phyloP scores from a whole-genome alignment of 257 asterid species.

The Penstemon barbatus region DNA sequence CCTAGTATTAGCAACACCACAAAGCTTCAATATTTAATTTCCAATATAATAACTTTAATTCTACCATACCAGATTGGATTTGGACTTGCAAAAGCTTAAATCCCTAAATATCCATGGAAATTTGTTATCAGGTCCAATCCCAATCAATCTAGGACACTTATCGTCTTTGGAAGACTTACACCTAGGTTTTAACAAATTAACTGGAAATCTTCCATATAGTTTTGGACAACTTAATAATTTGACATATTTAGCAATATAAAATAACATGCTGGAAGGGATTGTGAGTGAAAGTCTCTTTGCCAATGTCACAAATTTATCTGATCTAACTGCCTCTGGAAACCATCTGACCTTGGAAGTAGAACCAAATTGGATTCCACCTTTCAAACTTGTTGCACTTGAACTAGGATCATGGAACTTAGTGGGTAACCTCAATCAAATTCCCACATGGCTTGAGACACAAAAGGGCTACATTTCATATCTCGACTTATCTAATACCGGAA shows the following conservation, averaged over 20 bases:
- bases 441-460: constrained; percentile 35
- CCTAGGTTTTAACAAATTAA: constrained; percentile 28
- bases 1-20: no score
- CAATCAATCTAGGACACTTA: constrained; percentile 27
- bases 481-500: no score
- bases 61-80: no score
- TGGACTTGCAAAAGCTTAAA: no score
- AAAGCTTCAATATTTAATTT: no score
- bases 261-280: constrained; percentile 36
- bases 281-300: constrained; percentile 35
- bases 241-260: neutral
- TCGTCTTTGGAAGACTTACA: neutral
- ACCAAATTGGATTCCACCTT: constrained; percentile 34
- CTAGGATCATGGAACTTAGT: constrained; percentile 33
- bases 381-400: neutral
- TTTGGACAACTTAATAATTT: constrained; percentile 34
- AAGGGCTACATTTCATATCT: neutral
- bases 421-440: constrained; percentile 12
- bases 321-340: constrained; percentile 21
- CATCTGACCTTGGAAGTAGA: constrained; percentile 29
- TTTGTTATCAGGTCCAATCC: constrained; percentile 40
- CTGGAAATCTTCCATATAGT: constrained; percentile 41
- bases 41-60: no score
- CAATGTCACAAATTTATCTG: constrained; percentile 36
- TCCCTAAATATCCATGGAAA: no score